Conservation (phyloP, 352 stramenopile species). For the Aphanomyces stellatus region DNA sequence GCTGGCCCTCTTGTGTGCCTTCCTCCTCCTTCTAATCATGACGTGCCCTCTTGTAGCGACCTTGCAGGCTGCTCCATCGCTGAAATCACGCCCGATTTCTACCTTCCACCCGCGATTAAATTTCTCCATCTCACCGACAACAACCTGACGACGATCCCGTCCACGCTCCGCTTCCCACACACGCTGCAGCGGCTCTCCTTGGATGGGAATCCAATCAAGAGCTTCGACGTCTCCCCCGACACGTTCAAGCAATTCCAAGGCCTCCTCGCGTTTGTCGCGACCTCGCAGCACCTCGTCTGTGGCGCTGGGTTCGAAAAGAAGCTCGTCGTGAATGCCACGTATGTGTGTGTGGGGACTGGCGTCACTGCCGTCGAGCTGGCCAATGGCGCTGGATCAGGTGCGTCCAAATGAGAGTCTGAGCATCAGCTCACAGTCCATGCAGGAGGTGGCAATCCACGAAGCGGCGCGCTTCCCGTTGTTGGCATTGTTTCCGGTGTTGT, state of each 20-base stretch:
- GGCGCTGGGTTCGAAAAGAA: neutral
- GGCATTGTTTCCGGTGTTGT: too few species aligned
- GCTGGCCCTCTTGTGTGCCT: neutral
- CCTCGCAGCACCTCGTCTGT: neutral
- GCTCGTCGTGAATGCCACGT: neutral
- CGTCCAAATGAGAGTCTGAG: too few species aligned
- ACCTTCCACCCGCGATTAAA: neutral
- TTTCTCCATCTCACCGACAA: neutral
- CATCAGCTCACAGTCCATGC: too few species aligned
- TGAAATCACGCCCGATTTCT: neutral
- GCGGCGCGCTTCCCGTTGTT: too few species aligned
- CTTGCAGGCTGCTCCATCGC: neutral
- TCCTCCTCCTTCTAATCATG: too few species aligned
- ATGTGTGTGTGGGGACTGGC: conserved; percentile 4
- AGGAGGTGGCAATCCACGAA: too few species aligned
- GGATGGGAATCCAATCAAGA: neutral
- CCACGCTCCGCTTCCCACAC: neutral
- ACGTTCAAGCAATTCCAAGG: neutral
- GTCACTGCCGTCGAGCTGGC: too few species aligned
- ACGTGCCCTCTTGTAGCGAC: too few species aligned
- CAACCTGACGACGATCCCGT: neutral
- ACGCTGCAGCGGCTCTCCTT: neutral
- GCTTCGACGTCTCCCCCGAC: neutral
- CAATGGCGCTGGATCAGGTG: too few species aligned
- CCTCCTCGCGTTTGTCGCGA: neutral